Percentiles rank a stretch among this genome's conserved stretches.
These are phyloP conservation scores for Asterophora parasitica DNA, from an alignment of 768 basidiomycete species.

Conservation along the genomic window DNA sequence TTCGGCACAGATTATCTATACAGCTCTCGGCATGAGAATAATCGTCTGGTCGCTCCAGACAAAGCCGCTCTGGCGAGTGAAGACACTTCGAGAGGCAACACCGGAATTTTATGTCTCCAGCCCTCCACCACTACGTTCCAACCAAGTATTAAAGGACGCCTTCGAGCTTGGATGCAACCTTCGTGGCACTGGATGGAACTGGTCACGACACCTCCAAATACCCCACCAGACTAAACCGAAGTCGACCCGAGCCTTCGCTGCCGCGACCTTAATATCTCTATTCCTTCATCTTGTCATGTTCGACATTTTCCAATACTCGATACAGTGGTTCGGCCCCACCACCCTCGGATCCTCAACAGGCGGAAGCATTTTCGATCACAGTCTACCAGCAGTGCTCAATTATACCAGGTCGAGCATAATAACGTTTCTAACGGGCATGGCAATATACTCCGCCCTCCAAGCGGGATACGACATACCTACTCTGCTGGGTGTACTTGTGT, in stretches of 20 bases:
- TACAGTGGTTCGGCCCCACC: slow-evolving; percentile 42
- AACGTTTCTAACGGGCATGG: slow-evolving; percentile 37
- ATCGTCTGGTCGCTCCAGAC: slow-evolving; percentile 36
- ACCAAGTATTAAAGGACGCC: slow-evolving; percentile 32
- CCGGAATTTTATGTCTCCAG: slow-evolving; percentile 8
- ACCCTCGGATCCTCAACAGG: slow-evolving; percentile 36
- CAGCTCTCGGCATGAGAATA: slow-evolving; percentile 31
- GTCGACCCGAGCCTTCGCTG: slow-evolving; percentile 32
- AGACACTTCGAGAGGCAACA: slow-evolving; percentile 7
- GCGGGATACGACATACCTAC: slow-evolving; percentile 36
- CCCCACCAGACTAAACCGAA: slow-evolving; percentile 38
- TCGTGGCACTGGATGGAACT: slow-evolving; percentile 60
- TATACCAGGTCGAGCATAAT: slow-evolving; percentile 42
- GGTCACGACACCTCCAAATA: slow-evolving; percentile 41
- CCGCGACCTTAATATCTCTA: slow-evolving; percentile 28
- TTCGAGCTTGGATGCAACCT: slow-evolving; percentile 46
- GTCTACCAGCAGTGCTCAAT: slow-evolving; percentile 29
- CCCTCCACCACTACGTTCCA: slow-evolving; percentile 7
- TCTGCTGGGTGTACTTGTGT: slow-evolving; percentile 38
- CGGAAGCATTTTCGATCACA: slow-evolving; percentile 38
- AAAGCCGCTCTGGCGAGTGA: slow-evolving; percentile 29
- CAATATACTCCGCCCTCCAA: slow-evolving; percentile 43
- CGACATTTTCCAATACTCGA: slow-evolving; percentile 39
- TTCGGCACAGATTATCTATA: slow-evolving; percentile 31
- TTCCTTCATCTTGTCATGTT: slow-evolving; percentile 33